Conservation (phyloP, 1,284 basidiomycete species). For the Pisolithus thermaeus region DNA sequence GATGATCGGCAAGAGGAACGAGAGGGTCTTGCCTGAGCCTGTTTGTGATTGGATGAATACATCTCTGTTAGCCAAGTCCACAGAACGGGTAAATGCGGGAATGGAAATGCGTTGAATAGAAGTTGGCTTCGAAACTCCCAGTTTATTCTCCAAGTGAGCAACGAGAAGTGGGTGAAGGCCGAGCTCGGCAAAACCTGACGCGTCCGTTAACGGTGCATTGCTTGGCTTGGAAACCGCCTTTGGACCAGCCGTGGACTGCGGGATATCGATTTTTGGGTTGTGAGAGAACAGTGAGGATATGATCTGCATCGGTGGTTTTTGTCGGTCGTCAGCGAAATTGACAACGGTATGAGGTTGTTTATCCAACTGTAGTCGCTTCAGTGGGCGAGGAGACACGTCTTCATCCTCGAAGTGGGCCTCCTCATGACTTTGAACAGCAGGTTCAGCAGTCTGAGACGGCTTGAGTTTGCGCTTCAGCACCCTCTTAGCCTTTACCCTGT, state of each 20-base stretch:
- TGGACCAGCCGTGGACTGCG: slow-evolving; percentile 22
- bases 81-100: slow-evolving; percentile 58
- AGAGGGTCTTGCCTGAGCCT: slow-evolving; percentile 95
- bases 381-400: slow-evolving; percentile 29
- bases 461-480: slow-evolving; percentile 55
- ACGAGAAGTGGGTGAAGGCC: slow-evolving; percentile 81
- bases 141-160: slow-evolving; percentile 75
- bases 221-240: slow-evolving; percentile 52
- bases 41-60: slow-evolving; percentile 97
- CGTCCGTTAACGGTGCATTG: slow-evolving; percentile 76
- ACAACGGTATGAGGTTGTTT: slow-evolving; percentile 9
- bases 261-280: slow-evolving; percentile 60
- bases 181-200: slow-evolving; percentile 69
- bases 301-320: slow-evolving; percentile 53
- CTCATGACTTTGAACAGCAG: slow-evolving; percentile 1
- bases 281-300: slow-evolving; percentile 91
- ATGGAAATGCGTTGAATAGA: slow-evolving; percentile 85
- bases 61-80: slow-evolving; percentile 54
- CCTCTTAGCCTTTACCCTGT: slow-evolving; percentile 66
- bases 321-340: slow-evolving; percentile 22
- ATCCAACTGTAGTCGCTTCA: slow-evolving; percentile 48
- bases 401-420: slow-evolving; percentile 15
- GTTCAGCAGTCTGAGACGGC: slow-evolving; percentile 21
- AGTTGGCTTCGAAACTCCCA: slow-evolving; percentile 84
- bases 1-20: slow-evolving; percentile 93